A percentile compares a stretch with the other conserved stretches of the same genome.
These are phyloP conservation scores for Penicillium sp. DNA, from an alignment of 2,329 filamentous ascomycete genomes.

Conservation along the genomic window DNA sequence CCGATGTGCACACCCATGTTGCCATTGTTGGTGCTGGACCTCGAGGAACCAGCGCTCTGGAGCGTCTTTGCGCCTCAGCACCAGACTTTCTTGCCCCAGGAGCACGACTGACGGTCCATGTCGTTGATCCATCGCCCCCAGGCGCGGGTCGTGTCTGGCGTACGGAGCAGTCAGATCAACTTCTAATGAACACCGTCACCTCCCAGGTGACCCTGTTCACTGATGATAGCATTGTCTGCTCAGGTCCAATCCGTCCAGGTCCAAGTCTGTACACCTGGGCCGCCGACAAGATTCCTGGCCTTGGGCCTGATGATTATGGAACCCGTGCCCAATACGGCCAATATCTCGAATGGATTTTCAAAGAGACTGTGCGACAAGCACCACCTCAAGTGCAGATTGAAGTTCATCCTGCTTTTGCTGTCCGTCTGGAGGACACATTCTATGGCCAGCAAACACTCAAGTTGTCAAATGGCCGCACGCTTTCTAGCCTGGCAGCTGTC, in stretches of 20 bases:
- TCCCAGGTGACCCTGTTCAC: not conserved
- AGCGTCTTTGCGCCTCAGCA: not conserved
- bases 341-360: not conserved
- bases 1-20: not conserved
- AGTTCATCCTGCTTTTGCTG: not conserved
- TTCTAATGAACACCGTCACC: not conserved
- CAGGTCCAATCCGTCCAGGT: not conserved
- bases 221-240: not conserved
- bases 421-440: not conserved
- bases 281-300: not conserved
- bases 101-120: not conserved
- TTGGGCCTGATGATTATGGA: not conserved
- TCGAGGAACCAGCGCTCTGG: not conserved
- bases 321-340: not conserved
- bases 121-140: not conserved
- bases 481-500: not conserved
- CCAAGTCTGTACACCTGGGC: not conserved
- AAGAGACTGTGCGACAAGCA: not conserved
- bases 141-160: not conserved
- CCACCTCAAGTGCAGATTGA: not conserved
- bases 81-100: not conserved
- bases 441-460: not conserved
- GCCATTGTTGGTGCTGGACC: not conserved
- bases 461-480: not conserved
- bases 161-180: not conserved